Evolutionary conservation across 2,329 filamentous ascomycete genomes (phyloP).

Genomic region (Lasiodiplodia sp.): DNA sequence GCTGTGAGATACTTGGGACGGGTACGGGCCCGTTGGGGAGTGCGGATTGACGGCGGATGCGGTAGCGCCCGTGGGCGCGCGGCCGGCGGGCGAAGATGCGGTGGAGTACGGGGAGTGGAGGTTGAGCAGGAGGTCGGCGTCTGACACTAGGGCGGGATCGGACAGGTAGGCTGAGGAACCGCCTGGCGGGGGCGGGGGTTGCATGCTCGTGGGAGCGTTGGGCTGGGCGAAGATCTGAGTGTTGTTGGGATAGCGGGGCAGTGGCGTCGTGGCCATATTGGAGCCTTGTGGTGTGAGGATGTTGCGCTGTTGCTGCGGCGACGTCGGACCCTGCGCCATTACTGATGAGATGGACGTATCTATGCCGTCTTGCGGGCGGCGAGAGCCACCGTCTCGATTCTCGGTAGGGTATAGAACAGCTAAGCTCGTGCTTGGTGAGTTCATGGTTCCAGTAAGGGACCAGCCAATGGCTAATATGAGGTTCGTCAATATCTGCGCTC

Average conservation of each 20-base stretch:
- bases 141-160: conserved; percentile 48
- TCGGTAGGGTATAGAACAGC: conserved; percentile 78
- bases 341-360: conserved; percentile 42
- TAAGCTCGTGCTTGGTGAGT: conserved; percentile 83
- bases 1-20: conserved; percentile 2
- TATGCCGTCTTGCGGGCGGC: conserved; percentile 12
- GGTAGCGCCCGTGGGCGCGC: neutral
- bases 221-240: conserved; percentile 29
- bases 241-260: conserved; percentile 40
- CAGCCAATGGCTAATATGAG: conserved; percentile 71
- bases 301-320: conserved; percentile 37
- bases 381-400: conserved; percentile 33
- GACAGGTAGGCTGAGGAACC: conserved; percentile 35
- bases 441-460: conserved; percentile 86
- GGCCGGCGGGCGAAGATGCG: conserved; percentile 38
- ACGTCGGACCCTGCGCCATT: conserved; percentile 33
- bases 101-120: conserved; percentile 55
- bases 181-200: conserved; percentile 40
- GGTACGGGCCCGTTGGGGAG: neutral
- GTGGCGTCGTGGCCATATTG: conserved; percentile 33
- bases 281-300: conserved; percentile 37
- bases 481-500: conserved; percentile 37
- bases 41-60: neutral
- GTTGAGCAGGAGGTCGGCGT: conserved; percentile 58
- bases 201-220: conserved; percentile 42